Base-by-base conservation (phyloP, 1,284 basidiomycete genomes). In the Ceratobasidium sp. region DNA sequence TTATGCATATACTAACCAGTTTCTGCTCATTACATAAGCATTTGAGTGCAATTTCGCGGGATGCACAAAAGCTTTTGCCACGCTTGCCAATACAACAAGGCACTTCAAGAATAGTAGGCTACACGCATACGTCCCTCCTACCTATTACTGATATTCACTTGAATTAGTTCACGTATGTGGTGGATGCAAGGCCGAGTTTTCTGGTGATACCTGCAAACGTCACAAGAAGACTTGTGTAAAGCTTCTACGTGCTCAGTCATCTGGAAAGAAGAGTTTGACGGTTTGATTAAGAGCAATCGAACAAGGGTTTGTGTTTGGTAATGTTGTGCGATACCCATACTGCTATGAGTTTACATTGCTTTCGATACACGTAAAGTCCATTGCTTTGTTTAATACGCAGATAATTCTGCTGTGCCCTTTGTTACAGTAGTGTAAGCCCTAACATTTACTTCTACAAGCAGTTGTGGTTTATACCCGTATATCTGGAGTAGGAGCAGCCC, bases 141-240 rank as follows among this genome's bases (percentile, higher is more conserved):
- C 1, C 20, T 2, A 7, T 33, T 26, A n/a, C 9, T 61, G 15
- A 64, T 42, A n/a, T 20, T 42, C 20, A 20, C 10, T 44, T 44
- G 38, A n/a, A 15, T 64, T 44, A 64, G 61, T 64, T n/a, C 61
- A 64, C n/a, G 61, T 64, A 15, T 64, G 61, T 20, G 40, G 13
- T 20, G 61, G 61, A 3, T 64, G 61, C 38, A 64, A 23, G 40
- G 12, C 7, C 5, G 15, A 15, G 40, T 7, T 64, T 1, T 64
- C 61, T n/a, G 44, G 61, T 20, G 38, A 40, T 12, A 40, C 42
- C 17, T 64, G 20, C 40, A 64, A 64, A n/a, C 61, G 61, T 40
- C 61, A 64, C 17, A 64, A 64, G 61, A 64, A 64, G 61, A 64
- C 61, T 7, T 64, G 61, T 40, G 3, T 44, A 2, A 40, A 40